Percentiles rank a stretch among this genome's conserved stretches.
These are phyloP conservation scores for Cyclotella cryptica DNA, from an alignment of 108 stramenopile genomes.

Conservation along the genomic window DNA sequence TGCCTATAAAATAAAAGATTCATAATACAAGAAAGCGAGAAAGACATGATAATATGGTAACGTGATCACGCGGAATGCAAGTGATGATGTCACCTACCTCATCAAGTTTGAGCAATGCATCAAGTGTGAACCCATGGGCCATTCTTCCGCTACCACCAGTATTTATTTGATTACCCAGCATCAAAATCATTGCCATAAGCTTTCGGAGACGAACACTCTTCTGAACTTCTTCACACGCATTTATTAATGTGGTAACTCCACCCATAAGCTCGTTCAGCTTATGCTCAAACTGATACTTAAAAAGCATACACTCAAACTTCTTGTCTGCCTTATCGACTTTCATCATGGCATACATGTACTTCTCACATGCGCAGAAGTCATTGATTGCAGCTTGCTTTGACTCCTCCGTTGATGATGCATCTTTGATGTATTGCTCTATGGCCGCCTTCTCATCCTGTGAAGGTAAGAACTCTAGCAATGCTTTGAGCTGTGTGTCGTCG, in stretches of 20 bases:
- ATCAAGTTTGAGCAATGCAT: conserved; percentile 92
- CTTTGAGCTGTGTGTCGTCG: conserved; percentile 77
- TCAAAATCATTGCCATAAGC: conserved; percentile 91
- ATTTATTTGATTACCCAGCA: conserved; percentile 93
- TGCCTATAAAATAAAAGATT: conserved; percentile 55
- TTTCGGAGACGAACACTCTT: conserved; percentile 75
- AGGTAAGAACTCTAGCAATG: conserved; percentile 83
- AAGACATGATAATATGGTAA: too few relatives aligned
- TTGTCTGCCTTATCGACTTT: conserved; percentile 63
- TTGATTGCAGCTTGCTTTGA: conserved; percentile 52
- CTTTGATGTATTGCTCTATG: conserved; percentile 66
- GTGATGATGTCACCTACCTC: conserved; percentile 63
- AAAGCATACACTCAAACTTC: conserved; percentile 87
- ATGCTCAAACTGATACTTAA: conserved; percentile 77
- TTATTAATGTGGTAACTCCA: conserved; percentile 61
- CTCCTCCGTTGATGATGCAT: conserved; percentile 59
- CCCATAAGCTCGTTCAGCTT: conserved; percentile 74
- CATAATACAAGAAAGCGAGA: neutral
- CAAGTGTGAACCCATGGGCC: conserved; percentile 93
- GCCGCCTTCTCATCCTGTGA: conserved; percentile 69
- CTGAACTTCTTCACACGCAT: conserved; percentile 87
- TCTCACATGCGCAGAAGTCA: conserved; percentile 80
- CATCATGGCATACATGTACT: conserved; percentile 87
- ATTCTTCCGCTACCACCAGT: conserved; percentile 85
- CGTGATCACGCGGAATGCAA: neutral